Base-by-base conservation (phyloP, 495 filamentous ascomycete species). In the Aspergillus hancockii region DNA sequence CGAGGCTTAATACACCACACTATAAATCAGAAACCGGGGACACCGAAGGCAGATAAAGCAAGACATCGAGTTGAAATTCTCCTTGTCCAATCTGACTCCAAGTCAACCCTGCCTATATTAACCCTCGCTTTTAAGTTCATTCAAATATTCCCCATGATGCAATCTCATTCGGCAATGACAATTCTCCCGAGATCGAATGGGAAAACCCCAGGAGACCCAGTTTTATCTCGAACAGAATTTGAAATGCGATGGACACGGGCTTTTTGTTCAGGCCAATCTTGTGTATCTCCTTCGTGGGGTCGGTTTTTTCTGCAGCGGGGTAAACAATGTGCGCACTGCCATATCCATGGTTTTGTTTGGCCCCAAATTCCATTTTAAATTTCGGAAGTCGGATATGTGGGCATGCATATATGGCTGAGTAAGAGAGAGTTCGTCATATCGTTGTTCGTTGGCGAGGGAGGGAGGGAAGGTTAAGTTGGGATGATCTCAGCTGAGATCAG, bases 401-500 rank as follows among this genome's bases (percentile, higher is more conserved):
- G 36, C 16, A 40, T 2, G 3, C 9, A 9, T 28, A n/a, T 28
- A 28, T 28, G 25, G 25, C 25, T 28, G 25, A 28, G 25, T 28
- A 28, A 28, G 36, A 40, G 12, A 3, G 16, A 40, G 36, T 40
- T 40, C 16, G 10, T 40, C n/a, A n/a, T n/a, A n/a, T n/a, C n/a
- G n/a, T n/a, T n/a, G n/a, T n/a, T n/a, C n/a, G n/a, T n/a, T n/a
- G n/a, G n/a, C n/a, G n/a, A n/a, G n/a, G 25, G 25, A 28, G 25
- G 25, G 25, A 12, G 3, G 16, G 16, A 12, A 40, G 16, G 12
- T 21, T 18, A 19, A 21, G 2, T 22, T 4, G 19, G 19, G 8
- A 23, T 23, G 19, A 47, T 47, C 43, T 47, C 43, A 47, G 43
- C 43, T 47, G 43, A 47, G 43, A 47, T 47, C 43, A 47, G 43